Percentiles rank a stretch among this genome's conserved stretches.
Conservation (phyloP, 352 stramenopile genomes). For the Pythium brachiatum region DNA sequence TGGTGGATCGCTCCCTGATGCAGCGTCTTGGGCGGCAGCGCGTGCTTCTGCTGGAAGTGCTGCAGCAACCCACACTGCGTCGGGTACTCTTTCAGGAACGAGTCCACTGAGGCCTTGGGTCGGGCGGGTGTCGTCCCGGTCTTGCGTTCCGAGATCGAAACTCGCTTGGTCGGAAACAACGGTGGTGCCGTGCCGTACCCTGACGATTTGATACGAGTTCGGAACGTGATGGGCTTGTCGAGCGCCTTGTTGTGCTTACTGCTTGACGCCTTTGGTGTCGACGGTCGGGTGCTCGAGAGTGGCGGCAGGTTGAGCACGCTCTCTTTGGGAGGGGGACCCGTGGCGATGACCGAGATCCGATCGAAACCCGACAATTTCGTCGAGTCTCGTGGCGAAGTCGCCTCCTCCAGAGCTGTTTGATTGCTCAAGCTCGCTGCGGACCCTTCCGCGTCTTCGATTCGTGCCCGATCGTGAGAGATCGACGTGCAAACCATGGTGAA, state of each 20-base stretch:
- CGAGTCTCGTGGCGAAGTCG: background rate
- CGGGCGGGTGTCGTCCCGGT: background rate
- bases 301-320: slow-evolving; percentile 59
- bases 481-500: slow-evolving; percentile 39
- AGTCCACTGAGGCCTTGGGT: slow-evolving; percentile 23
- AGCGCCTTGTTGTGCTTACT: slow-evolving; percentile 28
- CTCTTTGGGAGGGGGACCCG: slow-evolving; percentile 36
- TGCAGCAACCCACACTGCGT: slow-evolving; percentile 52
- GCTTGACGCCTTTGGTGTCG: slow-evolving; percentile 27
- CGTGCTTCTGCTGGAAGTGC: slow-evolving; percentile 55
- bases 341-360: slow-evolving; percentile 51
- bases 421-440: slow-evolving; percentile 6
- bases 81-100: slow-evolving; percentile 74
- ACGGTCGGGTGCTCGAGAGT: slow-evolving; percentile 27
- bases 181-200: slow-evolving; percentile 55
- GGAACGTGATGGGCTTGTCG: slow-evolving; percentile 83
- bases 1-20: slow-evolving; percentile 70
- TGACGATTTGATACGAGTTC: slow-evolving; percentile 74
- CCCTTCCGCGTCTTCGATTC: background rate
- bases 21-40: slow-evolving; percentile 46
- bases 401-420: slow-evolving; percentile 2
- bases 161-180: slow-evolving; percentile 23
- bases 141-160: slow-evolving; percentile 29
- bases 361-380: background rate
- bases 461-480: slow-evolving; percentile 1